Percentiles rank a stretch among this genome's conserved stretches.
phyloP scores from a whole-genome alignment of 805 yeast species.

The Metschnikowia proteae region DNA sequence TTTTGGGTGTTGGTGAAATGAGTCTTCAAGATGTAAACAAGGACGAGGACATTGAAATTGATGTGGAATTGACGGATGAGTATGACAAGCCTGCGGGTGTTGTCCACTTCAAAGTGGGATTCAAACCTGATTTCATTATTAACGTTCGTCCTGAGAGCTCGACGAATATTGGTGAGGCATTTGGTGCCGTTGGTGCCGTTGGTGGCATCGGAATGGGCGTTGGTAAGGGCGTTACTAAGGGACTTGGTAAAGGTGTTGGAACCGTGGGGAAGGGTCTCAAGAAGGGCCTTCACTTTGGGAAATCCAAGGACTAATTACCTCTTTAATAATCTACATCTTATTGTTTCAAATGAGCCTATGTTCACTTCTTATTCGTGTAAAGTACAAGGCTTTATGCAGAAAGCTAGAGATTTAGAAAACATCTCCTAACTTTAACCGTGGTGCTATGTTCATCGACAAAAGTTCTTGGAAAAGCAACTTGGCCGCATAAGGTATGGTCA shows the following conservation, averaged over 20 bases:
- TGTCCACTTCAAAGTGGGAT: constrained; percentile 53
- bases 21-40: constrained; percentile 51
- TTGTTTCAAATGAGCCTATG: neutral
- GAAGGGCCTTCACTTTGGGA: constrained; percentile 37
- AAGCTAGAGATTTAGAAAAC: constrained; percentile 47
- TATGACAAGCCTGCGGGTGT: constrained; percentile 60
- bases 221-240: constrained; percentile 20
- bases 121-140: constrained; percentile 68
- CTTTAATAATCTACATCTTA: neutral
- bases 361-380: neutral
- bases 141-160: constrained; percentile 33
- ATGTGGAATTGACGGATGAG: constrained; percentile 44
- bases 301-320: constrained; percentile 6
- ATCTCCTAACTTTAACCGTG: constrained; percentile 85
- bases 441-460: constrained; percentile 98
- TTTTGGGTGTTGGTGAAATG: constrained; percentile 61
- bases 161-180: constrained; percentile 42
- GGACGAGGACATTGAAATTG: constrained; percentile 39
- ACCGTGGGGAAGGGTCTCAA: constrained; percentile 32
- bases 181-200: constrained; percentile 33
- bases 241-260: constrained; percentile 33
- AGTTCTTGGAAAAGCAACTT: constrained; percentile 94
- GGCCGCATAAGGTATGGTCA: constrained; percentile 99
- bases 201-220: constrained; percentile 20
- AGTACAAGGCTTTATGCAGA: constrained; percentile 3